Base-by-base conservation (phyloP, 2,329 filamentous ascomycete species). In the Fusarium lateritium region DNA sequence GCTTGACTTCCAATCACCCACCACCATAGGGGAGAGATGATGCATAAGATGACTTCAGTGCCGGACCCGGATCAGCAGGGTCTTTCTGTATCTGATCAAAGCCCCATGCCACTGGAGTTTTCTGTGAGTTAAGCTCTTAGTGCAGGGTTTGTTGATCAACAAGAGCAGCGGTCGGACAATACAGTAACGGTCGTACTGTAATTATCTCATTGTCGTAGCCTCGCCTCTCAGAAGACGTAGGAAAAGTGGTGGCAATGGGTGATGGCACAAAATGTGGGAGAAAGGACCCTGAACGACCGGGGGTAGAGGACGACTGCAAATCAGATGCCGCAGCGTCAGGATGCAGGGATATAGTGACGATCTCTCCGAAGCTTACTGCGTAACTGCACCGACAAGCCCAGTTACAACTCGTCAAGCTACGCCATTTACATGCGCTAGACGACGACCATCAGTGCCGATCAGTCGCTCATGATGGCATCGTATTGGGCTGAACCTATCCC, bases 361-460 rank as follows among this genome's bases (percentile, higher is more conserved):
- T 71, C 62, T 49, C 49, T 62, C 70, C 46, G 58, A 65, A 69
- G 59, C 55, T 67, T 67, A 62, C 67, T 53, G 50, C 7, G 42
- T 62, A 65, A 47, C 53, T 55, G 65, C 53, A 44, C 56, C 59
- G 19, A 34, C 52, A 49, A 54, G 57, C 34, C 47, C 19, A 40
- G 49, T 63, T 22, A 36, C 45, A 34, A 56, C 33, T 71, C 59
- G 39, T 55, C 46, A 34, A 67, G 56, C 64, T 74, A 75, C 70
- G 73, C 73, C 62, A 75, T 74, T 56, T 60, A 51, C 63, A 58
- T 68, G 55, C 64, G 60, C 73, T 74, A 74, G 57, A 59, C 26
- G 56, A 57, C 53, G 68, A 74, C 62, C 66, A 75, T 74, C 71
- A 72, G 39, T 67, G 72, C 40, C 54, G 72, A 74, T 74, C 72